Evolutionary conservation across 345 rosid species (phyloP), one percentile per base, ranked within the genome.

Genomic region (Eucalyptus albens): DNA sequence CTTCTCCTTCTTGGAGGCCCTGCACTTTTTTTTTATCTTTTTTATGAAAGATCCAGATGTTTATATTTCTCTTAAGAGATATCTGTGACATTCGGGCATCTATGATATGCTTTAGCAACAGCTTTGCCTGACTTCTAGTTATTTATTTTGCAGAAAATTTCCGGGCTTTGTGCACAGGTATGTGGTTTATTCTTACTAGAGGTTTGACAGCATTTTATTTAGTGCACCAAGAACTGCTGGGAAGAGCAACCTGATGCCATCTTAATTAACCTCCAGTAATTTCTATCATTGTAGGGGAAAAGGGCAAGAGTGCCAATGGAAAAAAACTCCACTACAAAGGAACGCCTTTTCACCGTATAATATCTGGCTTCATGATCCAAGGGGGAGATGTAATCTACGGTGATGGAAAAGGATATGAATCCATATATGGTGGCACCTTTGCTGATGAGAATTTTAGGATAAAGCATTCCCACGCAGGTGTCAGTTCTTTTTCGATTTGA

Each of bases 91-190:
- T 40, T 44, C 15, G 3, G 80, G 49, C 47, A 10, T 33, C 33
- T 14, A 31, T 53, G 77, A 59, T 87, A 15, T 87, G 80, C 45
- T 47, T 26, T 67, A n/a, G 5, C 59, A 24, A 44, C 9, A 29
- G 33, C 83, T 4, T 87, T 93, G 88, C 55, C 90, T 93, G 86
- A 93, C 87, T 37, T 86, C 69, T 33, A 11, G 21, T 42, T 56
- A 90, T 91, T 69, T 89, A 31, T 27, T 91, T 90, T 93, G 92
- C 99, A 98, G 99, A 95, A 94, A 98, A 98, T 93, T 98, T 98
- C 94, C 95, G 99, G 94, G 96, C 99, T 50, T 92, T 97, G 93
- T 98, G 99, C 95, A 97, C 98, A 93, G 99, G 99, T 97, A 94
- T 90, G 55, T 94, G 86, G 53, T 24, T 69, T 67, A 55, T 86